Evolutionary conservation across 1,139 yeast genomes (phyloP).

Genomic region (Candida tunisiensis): DNA sequence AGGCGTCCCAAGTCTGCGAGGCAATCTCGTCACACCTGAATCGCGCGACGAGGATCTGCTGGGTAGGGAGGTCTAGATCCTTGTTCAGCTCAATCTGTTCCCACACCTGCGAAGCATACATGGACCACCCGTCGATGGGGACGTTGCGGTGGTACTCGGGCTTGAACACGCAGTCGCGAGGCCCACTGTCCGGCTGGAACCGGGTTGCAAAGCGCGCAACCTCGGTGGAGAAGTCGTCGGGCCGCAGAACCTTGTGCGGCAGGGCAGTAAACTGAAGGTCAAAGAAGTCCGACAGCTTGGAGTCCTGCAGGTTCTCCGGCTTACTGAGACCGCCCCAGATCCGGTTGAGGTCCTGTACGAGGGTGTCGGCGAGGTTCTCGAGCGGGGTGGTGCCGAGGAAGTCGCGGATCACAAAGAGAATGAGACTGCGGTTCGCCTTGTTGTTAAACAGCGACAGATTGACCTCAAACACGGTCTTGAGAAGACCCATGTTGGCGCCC

Average conservation of each 20-base stretch:
- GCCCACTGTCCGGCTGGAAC: slow-evolving; percentile 25
- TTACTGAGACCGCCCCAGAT: slow-evolving; percentile 71
- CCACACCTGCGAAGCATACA: slow-evolving; percentile 89
- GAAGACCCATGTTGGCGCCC: slow-evolving; percentile 92
- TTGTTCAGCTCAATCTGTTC: slow-evolving; percentile 82
- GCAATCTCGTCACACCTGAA: slow-evolving; percentile 89
- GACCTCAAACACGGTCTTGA: slow-evolving; percentile 93
- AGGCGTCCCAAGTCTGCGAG: slow-evolving; percentile 30
- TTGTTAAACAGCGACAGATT: slow-evolving; percentile 61
- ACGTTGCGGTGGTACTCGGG: slow-evolving; percentile 66
- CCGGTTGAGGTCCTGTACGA: slow-evolving; percentile 49
- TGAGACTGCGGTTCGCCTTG: slow-evolving; percentile 36
- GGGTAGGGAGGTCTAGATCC: slow-evolving; percentile 92
- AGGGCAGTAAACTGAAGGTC: slow-evolving; percentile 71
- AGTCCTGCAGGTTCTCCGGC: slow-evolving; percentile 34
- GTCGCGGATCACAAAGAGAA: slow-evolving; percentile 84
- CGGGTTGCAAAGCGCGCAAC: slow-evolving; percentile 49
- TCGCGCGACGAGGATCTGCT: slow-evolving; percentile 84
- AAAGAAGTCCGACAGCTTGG: slow-evolving; percentile 58
- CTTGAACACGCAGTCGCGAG: slow-evolving; percentile 25
- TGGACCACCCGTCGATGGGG: slow-evolving; percentile 93
- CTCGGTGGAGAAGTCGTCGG: slow-evolving; percentile 50
- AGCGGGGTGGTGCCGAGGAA: slow-evolving; percentile 81
- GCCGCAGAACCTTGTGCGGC: slow-evolving; percentile 72
- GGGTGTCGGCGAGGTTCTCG: slow-evolving; percentile 48